These are phyloP conservation scores for Meira miltonrushii DNA, from an alignment of 1,284 basidiomycete species.

Conservation along the genomic window DNA sequence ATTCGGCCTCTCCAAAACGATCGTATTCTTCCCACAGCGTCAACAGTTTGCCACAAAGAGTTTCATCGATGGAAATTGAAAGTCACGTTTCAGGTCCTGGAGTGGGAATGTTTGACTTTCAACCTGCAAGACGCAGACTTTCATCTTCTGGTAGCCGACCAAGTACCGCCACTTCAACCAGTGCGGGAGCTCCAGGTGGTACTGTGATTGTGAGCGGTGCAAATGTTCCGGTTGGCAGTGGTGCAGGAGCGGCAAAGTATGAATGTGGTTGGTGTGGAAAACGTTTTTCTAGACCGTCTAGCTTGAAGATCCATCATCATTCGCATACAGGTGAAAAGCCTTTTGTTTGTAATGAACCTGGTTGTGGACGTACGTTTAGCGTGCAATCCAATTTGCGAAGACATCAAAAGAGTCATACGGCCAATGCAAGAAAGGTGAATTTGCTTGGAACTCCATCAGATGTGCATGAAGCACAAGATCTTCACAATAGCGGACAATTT, in stretches of 20 bases:
- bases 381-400: constrained; percentile 48
- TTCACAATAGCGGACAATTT: no score
- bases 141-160: constrained; percentile 21
- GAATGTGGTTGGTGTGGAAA: constrained; percentile 46
- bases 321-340: constrained; percentile 51
- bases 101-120: constrained; percentile 20
- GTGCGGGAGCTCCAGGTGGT: constrained; percentile 7
- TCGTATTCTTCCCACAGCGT: background rate
- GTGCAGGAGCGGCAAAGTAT: constrained; percentile 27
- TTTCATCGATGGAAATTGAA: constrained; percentile 8
- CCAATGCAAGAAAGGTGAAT: background rate
- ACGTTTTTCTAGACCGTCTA: constrained; percentile 46
- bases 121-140: constrained; percentile 13
- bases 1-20: background rate
- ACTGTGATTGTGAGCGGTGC: constrained; percentile 16
- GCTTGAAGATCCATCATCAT: constrained; percentile 47
- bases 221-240: background rate
- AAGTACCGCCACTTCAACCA: constrained; percentile 25
- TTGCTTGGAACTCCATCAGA: no score
- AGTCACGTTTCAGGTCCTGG: constrained; percentile 17
- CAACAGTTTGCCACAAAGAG: constrained; percentile 1
- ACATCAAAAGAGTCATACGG: constrained; percentile 43
- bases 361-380: constrained; percentile 47
- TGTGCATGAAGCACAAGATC: no score
- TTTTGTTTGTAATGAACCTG: constrained; percentile 41